Evolutionary conservation across 2,329 filamentous ascomycete species (phyloP).

Genomic region (Waltergamsia citrina): DNA sequence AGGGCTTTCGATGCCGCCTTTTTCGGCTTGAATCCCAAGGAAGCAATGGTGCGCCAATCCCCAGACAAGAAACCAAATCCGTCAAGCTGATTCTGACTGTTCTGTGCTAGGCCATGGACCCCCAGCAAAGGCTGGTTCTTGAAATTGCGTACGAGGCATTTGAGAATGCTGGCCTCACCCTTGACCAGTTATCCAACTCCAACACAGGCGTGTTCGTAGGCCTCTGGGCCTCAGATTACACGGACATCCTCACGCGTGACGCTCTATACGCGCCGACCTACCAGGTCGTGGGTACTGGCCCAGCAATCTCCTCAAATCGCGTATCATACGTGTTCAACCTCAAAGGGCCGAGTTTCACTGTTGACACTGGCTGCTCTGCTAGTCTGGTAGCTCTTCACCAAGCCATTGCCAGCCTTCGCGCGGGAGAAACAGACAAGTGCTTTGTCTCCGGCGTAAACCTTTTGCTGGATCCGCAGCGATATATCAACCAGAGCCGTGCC

Average conservation of each 20-base stretch:
- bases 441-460: conserved; percentile 18
- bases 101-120: conserved; percentile 2
- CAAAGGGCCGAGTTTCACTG: conserved; percentile 32
- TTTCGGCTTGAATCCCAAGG: conserved; percentile 2
- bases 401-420: conserved; percentile 22
- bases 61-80: not conserved
- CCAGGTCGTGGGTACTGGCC: conserved; percentile 31
- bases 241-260: not conserved
- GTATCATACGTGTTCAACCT: conserved; percentile 39
- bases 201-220: conserved; percentile 26
- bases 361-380: conserved; percentile 42
- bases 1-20: conserved; percentile 3
- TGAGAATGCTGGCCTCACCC: conserved; percentile 21
- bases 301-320: conserved; percentile 34
- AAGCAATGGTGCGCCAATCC: conserved; percentile 2
- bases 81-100: too few relatives aligned
- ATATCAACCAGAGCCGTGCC: conserved; percentile 12
- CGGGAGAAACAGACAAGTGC: conserved; percentile 14
- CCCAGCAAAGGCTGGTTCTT: conserved; percentile 10
- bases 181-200: conserved; percentile 10
- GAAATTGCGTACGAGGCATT: conserved; percentile 30
- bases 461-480: conserved; percentile 12
- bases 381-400: conserved; percentile 36
- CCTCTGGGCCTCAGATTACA: conserved; percentile 2
- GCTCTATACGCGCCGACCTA: conserved; percentile 35